Percentiles rank a stretch among this genome's conserved stretches.
phyloP scores from a whole-genome alignment of 2,329 filamentous ascomycete genomes.

The Aureobasidium mangrovei region DNA sequence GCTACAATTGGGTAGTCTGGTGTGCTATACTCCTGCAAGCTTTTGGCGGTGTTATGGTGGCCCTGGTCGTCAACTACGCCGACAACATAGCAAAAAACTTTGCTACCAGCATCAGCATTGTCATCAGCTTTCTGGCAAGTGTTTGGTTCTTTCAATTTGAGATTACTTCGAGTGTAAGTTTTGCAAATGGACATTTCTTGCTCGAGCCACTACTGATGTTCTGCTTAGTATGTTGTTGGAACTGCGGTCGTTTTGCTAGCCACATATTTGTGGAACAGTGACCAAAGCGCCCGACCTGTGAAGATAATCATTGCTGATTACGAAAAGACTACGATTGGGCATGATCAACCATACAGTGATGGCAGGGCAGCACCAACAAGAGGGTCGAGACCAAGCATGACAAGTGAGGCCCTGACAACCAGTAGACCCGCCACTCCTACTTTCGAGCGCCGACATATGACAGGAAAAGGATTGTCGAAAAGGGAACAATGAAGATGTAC shows the following conservation, averaged over 20 bases:
- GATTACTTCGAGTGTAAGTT: slow-evolving; percentile 61
- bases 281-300: slow-evolving; percentile 50
- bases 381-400: slow-evolving; percentile 33
- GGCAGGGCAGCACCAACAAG: background rate
- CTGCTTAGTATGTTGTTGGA: slow-evolving; percentile 67
- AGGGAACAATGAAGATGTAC: slow-evolving; percentile 26
- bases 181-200: background rate
- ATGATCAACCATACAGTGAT: slow-evolving; percentile 31
- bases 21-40: slow-evolving; percentile 74
- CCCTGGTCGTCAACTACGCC: slow-evolving; percentile 70
- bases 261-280: slow-evolving; percentile 75
- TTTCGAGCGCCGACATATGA: slow-evolving; percentile 30
- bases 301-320: slow-evolving; percentile 63
- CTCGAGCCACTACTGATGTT: background rate
- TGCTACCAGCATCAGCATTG: slow-evolving; percentile 83
- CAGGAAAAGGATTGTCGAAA: slow-evolving; percentile 26
- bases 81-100: slow-evolving; percentile 93
- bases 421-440: slow-evolving; percentile 34
- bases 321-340: slow-evolving; percentile 62
- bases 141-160: slow-evolving; percentile 76
- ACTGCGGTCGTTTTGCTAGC: slow-evolving; percentile 69
- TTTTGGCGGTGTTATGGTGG: slow-evolving; percentile 72
- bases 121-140: slow-evolving; percentile 78
- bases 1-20: slow-evolving; percentile 92
- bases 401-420: slow-evolving; percentile 43